phyloP scores from a whole-genome alignment of 345 rosid genomes.

The Sisymbrium altissimum region DNA sequence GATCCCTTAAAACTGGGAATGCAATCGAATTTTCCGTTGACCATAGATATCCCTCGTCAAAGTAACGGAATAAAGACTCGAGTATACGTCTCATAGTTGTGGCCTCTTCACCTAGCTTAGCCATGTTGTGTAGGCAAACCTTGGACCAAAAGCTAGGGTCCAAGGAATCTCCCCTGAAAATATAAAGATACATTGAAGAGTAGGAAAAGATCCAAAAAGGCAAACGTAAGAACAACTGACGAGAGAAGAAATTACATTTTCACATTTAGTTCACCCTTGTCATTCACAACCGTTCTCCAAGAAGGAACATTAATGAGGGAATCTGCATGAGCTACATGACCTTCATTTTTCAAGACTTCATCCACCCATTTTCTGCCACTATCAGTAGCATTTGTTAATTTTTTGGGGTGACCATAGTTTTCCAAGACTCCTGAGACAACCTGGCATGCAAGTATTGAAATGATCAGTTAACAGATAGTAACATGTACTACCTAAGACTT shows the following conservation, averaged over 20 bases:
- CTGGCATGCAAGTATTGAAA: slow-evolving; percentile 41
- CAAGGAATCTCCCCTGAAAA: slow-evolving; percentile 63
- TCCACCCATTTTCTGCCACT: slow-evolving; percentile 63
- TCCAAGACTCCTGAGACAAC: slow-evolving; percentile 87
- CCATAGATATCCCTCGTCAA: slow-evolving; percentile 72
- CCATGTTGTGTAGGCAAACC: slow-evolving; percentile 90
- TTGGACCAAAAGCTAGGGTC: slow-evolving; percentile 93
- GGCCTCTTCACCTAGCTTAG: slow-evolving; percentile 89
- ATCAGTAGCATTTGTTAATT: slow-evolving; percentile 40
- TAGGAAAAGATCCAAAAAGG: neutral
- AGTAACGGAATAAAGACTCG: slow-evolving; percentile 87
- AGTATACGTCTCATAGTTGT: slow-evolving; percentile 83
- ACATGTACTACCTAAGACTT: slow-evolving; percentile 2
- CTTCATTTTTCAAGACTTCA: slow-evolving; percentile 73
- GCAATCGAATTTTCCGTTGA: slow-evolving; percentile 77
- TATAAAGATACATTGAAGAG: slow-evolving; percentile 11
- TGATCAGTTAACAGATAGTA: neutral
- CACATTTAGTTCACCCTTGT: slow-evolving; percentile 67
- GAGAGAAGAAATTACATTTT: slow-evolving; percentile 50
- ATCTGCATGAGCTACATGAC: slow-evolving; percentile 50
- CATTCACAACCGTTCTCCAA: slow-evolving; percentile 71
- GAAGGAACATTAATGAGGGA: slow-evolving; percentile 53
- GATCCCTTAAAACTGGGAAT: slow-evolving; percentile 74
- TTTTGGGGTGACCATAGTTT: slow-evolving; percentile 57
- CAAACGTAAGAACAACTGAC: neutral